Evolutionary conservation across 768 basidiomycete genomes (phyloP), one percentile per base, ranked within the genome.

Genomic region (Termitomyces sp.): DNA sequence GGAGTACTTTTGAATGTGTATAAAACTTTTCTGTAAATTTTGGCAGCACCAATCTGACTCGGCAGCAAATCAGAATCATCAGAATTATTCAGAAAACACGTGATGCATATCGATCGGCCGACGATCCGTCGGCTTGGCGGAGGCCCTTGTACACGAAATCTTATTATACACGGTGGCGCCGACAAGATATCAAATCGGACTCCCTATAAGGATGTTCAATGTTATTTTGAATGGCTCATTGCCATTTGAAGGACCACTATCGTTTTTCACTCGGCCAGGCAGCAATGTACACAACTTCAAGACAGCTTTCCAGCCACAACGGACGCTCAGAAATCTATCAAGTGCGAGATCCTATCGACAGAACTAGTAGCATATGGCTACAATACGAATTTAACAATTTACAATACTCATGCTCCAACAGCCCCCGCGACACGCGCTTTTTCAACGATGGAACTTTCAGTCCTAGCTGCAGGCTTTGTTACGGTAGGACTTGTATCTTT

Each of bases 21-120:
- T 59, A 49, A 64, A 44, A 64, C 61, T 41, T 59, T 61, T 60
- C 51, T 49, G 58, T 33, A 59, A 60, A 60, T 57, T 62, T 60
- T 60, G 55, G 29, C 53, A 54, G 55, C 47, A 57, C 44, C 56
- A 42, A 62, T 56, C 58, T 57, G 53, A 59, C 58, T 62, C 61
- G 52, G 58, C 39, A 28, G 42, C 28, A 49, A 31, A 47, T 47
- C 51, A 51, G 51, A 39, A 52, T 52, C 44, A 54, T 50, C 47
- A 48, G n/a, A 39, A 52, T 45, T 50, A 28, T 41, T 50, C 47
- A 48, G 16, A 51, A 51, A 51, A 51, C 51, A 51, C 51, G 51
- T 51, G 51, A 51, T 24, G 5, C 16, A 26, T 26, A 51, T 51
- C 51, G 34, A 51, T 51, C 51, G 51, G 61, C 58, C 61, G 61